These are phyloP conservation scores for Plantago coronopus DNA, from an alignment of 305 asterid species.

Conservation along the genomic window DNA sequence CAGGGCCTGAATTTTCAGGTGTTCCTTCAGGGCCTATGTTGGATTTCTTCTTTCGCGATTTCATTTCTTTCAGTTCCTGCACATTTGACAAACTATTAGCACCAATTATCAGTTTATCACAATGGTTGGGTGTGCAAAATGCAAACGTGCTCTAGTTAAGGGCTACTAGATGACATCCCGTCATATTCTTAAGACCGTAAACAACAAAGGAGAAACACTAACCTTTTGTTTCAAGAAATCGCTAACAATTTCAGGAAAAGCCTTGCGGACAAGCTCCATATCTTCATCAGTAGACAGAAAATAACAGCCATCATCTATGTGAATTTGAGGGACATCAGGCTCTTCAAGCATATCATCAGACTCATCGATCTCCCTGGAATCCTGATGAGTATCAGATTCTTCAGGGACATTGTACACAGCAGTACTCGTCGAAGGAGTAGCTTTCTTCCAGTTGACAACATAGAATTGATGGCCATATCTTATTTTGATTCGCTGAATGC, in stretches of 20 bases:
- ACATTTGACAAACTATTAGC: background rate
- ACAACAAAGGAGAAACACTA: slow-evolving; percentile 13
- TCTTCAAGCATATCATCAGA: slow-evolving; percentile 49
- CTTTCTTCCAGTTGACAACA: slow-evolving; percentile 77
- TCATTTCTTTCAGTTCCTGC: slow-evolving; percentile 67
- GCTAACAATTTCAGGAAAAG: slow-evolving; percentile 60
- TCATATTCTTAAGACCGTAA: too few relatives aligned
- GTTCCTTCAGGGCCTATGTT: slow-evolving; percentile 30
- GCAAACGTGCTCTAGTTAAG: too few relatives aligned
- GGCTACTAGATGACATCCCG: too few relatives aligned
- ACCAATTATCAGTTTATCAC: too few relatives aligned
- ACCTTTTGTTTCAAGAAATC: slow-evolving; percentile 70
- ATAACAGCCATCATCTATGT: slow-evolving; percentile 42
- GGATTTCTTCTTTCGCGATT: slow-evolving; percentile 44
- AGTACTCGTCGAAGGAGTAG: slow-evolving; percentile 28
- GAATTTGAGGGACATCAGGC: slow-evolving; percentile 48
- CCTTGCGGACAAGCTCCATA: slow-evolving; percentile 66
- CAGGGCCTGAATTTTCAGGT: slow-evolving; percentile 43
- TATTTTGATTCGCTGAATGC: slow-evolving; percentile 66
- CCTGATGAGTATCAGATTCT: slow-evolving; percentile 28
- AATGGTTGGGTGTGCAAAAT: too few relatives aligned
- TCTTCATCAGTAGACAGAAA: slow-evolving; percentile 80
- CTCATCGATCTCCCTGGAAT: slow-evolving; percentile 40
- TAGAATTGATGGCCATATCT: slow-evolving; percentile 58
- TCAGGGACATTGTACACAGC: slow-evolving; percentile 29